Evolutionary conservation across 2,329 filamentous ascomycete species (phyloP).

Genomic region (Venturia aucupariae): DNA sequence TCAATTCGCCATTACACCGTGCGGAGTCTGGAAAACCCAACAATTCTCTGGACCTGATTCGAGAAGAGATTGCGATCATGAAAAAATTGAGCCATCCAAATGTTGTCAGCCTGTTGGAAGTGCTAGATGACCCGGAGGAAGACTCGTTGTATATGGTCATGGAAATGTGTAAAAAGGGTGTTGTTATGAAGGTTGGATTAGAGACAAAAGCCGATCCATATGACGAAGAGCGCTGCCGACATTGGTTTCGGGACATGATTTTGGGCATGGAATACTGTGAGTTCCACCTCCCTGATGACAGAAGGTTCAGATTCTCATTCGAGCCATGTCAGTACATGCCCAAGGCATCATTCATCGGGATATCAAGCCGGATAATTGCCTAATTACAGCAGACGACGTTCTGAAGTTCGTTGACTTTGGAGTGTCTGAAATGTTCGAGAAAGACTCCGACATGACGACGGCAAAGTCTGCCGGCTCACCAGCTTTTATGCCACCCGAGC

Average conservation of each 20-base stretch:
- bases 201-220: conserved; percentile 77
- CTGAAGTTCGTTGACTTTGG: conserved; percentile 97
- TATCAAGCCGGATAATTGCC: conserved; percentile 94
- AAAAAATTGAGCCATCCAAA: conserved; percentile 96
- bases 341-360: conserved; percentile 94
- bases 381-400: conserved; percentile 84
- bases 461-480: conserved; percentile 91
- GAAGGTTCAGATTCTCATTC: conserved; percentile 17
- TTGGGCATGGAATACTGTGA: conserved; percentile 85
- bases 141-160: conserved; percentile 98
- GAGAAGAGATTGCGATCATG: conserved; percentile 97
- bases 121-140: conserved; percentile 88
- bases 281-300: conserved; percentile 26
- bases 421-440: conserved; percentile 98
- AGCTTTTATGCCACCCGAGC: conserved; percentile 85
- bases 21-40: conserved; percentile 41
- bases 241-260: conserved; percentile 92
- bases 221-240: conserved; percentile 68
- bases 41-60: conserved; percentile 75
- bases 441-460: conserved; percentile 76
- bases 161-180: conserved; percentile 97
- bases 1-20: conserved; percentile 55
- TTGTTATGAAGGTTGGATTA: conserved; percentile 92
- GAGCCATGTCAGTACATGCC: conserved; percentile 58
- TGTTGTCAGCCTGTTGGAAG: conserved; percentile 85